Evolutionary conservation across 306 rosid genomes (phyloP).

Genomic region (Rubus idaeus): DNA sequence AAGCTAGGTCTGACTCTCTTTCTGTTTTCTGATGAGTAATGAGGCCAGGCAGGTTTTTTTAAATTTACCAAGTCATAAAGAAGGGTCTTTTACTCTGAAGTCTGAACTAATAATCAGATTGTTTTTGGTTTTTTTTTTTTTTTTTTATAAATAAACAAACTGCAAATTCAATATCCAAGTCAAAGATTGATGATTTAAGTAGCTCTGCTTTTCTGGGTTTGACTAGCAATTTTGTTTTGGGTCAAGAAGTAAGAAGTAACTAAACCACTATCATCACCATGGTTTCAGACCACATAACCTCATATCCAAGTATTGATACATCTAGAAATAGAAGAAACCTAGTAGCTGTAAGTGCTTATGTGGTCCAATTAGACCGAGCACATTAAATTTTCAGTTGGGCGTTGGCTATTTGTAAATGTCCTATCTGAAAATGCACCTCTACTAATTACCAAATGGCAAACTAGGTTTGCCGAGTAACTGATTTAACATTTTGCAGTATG

Average conservation of each 20-base stretch:
- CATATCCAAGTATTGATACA: background rate
- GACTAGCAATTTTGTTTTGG: background rate
- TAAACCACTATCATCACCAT: background rate
- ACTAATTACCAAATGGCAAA: background rate
- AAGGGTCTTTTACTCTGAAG: background rate
- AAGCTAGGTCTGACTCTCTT: background rate
- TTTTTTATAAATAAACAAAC: background rate
- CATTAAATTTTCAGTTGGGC: conserved; percentile 1
- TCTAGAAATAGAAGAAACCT: background rate
- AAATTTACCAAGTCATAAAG: background rate
- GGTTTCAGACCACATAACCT: conserved; percentile 1
- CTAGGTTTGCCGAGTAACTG: background rate
- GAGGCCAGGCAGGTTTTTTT: background rate
- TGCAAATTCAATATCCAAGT: conserved; percentile 3
- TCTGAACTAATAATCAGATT: background rate
- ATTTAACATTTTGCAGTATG: background rate
- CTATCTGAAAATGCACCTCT: background rate
- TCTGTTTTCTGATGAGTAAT: background rate
- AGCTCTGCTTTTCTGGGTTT: conserved; percentile 16
- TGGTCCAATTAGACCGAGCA: background rate
- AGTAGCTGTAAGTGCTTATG: background rate
- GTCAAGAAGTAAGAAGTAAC: background rate
- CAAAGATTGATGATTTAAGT: background rate
- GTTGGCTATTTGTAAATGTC: background rate
- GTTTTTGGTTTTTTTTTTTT: background rate